Evolutionary conservation across 2,329 filamentous ascomycete genomes (phyloP), one percentile per base, ranked within the genome.

Genomic region (Xylaria sp.): DNA sequence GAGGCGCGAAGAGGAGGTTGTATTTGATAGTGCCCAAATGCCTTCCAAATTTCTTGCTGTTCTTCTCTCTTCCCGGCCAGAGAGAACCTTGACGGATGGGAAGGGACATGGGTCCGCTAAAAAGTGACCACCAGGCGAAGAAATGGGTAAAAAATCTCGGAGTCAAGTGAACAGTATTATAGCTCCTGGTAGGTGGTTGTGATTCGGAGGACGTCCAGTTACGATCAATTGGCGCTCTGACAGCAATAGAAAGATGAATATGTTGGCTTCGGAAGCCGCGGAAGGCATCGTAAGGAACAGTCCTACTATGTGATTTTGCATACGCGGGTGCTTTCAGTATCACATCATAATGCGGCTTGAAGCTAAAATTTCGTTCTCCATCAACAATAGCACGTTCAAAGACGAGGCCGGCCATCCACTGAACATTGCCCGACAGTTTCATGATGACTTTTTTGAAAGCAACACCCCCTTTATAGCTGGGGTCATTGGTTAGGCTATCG

Each of bases 11-110:
- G 3, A 98, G 86, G 25, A 99, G 83, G 70, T 95, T 97, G 82
- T 98, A 98, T 83, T 99, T 99, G 84, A 99, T 94, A 9, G 97
- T 99, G n/a, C 94, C 95, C 69, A 99, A 83, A 80, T 99, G 97
- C 58, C 96, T 89, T 15, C 95, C 95, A 78, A 99, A 99, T 78
- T 99, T 99, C 82, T 99, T 99, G 84, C 93, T 97, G 53, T 93
- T 96, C 83, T 97, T 97, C 74, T 97, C 96, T 28, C 94, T 87
- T 0, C 93, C 94, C 6, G 94, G 95, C 90, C 94, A 99, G 3
- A 99, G 85, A 55, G 88, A 87, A 18, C 96, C 96, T 82, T 99
- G 97, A 0, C 96, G 93, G 65, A 99, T 91, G 12, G 96, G 97
- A 32, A 99, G 85, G 12, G 95, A 97, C 90, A 98, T 94, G 9